A percentile compares a stretch with the other conserved stretches of the same genome.
Evolutionary conservation across 2,329 filamentous ascomycete genomes (phyloP).

Genomic region (Cytospora leucostoma): DNA sequence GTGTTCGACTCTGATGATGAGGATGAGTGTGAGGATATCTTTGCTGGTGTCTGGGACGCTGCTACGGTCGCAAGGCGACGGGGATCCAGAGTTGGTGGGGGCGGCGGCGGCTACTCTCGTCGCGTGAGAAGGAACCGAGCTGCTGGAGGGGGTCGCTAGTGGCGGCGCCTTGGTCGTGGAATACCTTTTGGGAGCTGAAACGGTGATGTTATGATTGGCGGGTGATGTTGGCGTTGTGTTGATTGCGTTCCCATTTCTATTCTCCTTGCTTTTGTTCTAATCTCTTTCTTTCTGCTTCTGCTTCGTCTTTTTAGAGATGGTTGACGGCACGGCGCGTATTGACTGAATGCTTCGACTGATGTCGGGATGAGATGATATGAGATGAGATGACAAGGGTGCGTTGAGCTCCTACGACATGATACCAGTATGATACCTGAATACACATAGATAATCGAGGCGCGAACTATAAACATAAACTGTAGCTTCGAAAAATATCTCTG

Average conservation of each 20-base stretch:
- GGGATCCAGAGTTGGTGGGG: slow-evolving; percentile 39
- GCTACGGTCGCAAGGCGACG: slow-evolving; percentile 51
- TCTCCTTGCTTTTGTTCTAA: background rate
- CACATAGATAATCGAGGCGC: background rate
- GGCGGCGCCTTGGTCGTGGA: background rate
- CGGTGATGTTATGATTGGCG: background rate
- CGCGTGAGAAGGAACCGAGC: background rate
- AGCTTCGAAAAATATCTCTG: background rate
- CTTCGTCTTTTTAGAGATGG: background rate
- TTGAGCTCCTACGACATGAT: background rate
- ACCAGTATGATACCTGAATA: background rate
- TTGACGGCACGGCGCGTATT: background rate
- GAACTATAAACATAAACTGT: background rate
- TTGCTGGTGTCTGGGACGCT: slow-evolving; percentile 62
- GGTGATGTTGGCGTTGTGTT: background rate
- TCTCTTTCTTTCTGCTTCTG: background rate
- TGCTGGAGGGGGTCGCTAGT: slow-evolving; percentile 12
- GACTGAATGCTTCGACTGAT: background rate
- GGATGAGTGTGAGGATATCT: slow-evolving; percentile 68
- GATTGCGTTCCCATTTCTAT: background rate
- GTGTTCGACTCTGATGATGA: slow-evolving; percentile 66
- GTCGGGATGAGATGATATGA: background rate
- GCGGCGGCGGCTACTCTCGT: slow-evolving; percentile 5
- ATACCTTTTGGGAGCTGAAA: background rate
- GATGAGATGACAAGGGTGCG: background rate